These are phyloP conservation scores for Boletus insuetus DNA, from an alignment of 768 basidiomycete genomes.

Conservation along the genomic window DNA sequence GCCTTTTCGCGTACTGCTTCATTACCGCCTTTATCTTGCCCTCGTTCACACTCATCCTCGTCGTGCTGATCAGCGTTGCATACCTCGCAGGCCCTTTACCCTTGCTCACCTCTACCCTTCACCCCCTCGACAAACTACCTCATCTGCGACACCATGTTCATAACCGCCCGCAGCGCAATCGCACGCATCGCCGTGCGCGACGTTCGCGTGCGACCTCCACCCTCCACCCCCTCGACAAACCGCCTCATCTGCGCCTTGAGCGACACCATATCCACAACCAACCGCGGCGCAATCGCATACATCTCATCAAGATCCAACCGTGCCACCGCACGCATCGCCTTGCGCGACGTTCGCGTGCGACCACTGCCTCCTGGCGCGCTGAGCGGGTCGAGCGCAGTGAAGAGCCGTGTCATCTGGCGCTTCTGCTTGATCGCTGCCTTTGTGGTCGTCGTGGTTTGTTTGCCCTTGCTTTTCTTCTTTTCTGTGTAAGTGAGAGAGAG, in stretches of 20 bases:
- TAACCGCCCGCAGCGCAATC: no score
- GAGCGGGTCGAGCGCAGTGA: constrained; percentile 62
- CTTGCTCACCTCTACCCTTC: constrained; percentile 59
- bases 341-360: constrained; percentile 39
- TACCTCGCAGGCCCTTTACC: constrained; percentile 70
- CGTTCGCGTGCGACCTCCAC: no score
- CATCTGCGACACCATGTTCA: no score
- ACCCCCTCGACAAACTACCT: no score
- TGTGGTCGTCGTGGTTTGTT: constrained; percentile 38
- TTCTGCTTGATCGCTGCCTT: constrained; percentile 75
- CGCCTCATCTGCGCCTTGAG: constrained; percentile 66
- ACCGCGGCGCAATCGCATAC: constrained; percentile 37
- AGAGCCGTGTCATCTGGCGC: constrained; percentile 55
- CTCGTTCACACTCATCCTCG: constrained; percentile 57
- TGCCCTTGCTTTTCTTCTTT: constrained; percentile 34
- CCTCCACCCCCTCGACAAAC: constrained; percentile 52
- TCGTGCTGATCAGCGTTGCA: constrained; percentile 74
- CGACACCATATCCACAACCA: constrained; percentile 62
- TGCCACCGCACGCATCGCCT: constrained; percentile 61
- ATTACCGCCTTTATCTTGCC: constrained; percentile 50
- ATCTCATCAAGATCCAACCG: constrained; percentile 41
- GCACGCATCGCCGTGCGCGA: no score
- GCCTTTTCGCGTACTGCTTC: constrained; percentile 30
- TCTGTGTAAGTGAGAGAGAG: background rate
- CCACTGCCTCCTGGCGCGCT: constrained; percentile 21